Base-by-base conservation (phyloP, 2,329 filamentous ascomycete species). In the Plectosphaerella cucumerina region DNA sequence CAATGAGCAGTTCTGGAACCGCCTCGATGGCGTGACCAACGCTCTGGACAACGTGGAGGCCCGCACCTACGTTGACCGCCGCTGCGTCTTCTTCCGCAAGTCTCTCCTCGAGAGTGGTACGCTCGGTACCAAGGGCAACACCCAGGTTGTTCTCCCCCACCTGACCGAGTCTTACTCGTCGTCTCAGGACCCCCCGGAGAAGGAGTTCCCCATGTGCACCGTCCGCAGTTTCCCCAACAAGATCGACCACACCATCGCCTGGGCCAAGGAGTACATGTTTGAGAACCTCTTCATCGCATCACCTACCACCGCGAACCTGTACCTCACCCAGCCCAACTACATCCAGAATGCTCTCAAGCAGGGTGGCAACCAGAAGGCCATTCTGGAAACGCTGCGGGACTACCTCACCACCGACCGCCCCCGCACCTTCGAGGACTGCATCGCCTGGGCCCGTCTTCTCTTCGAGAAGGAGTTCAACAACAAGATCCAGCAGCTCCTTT, bases 161-260 rank as follows among this genome's bases (percentile, higher is more conserved):
- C 74, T 97, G 56, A 97, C 94, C 1, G 95, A 99, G 70, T 97
- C 94, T 1, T 99, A 99, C 75, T 97, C 94, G 1, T 80, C 76
- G 4, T 97, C 94, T 18, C 93, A 97, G 67, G 95, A 99, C 67
- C 94, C 94, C 1, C 94, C 94, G 0, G 95, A 99, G 78, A 91
- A 97, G 74, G 96, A 94, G 1, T 97, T 99, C 80, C 94, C 94
- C 1, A 97, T 97, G 92, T 99, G 94, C 70, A 97, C 94, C 5
- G 80, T 99, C 55, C 85, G 90, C 65, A 97, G 92, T 70, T 99
- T 99, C 78, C 94, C 94, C 53, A 99, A 99, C 78, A 87, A 87
- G 63, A 99, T 99, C 62, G 92, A 99, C 73, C 94, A 99, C 70
- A 97, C 94, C 1, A 99, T 99, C 67, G 94, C 94, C 3, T 99